Percentiles rank a stretch among this genome's conserved stretches.
These are phyloP conservation scores for Fraxinus quadrangulata DNA, from an alignment of 257 asterid genomes.

Conservation along the genomic window DNA sequence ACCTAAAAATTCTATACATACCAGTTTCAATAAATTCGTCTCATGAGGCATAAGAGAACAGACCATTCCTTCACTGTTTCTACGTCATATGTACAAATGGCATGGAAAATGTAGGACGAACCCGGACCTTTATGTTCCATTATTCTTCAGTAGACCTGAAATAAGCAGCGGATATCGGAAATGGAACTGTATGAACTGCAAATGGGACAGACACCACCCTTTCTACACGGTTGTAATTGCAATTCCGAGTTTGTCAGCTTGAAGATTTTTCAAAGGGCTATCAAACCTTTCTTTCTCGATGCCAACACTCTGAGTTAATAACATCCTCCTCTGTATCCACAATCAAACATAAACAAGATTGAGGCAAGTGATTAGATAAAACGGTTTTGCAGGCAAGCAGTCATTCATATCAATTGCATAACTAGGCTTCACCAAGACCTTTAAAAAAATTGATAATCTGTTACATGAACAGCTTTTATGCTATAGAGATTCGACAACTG, in stretches of 20 bases:
- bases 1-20: background rate
- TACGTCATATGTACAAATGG: background rate
- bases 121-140: background rate
- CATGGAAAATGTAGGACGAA: background rate
- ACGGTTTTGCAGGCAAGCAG: background rate
- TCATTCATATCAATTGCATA: background rate
- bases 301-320: slow-evolving; percentile 38
- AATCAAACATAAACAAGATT: slow-evolving; percentile 16
- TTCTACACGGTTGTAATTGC: slow-evolving; percentile 17
- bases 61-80: background rate
- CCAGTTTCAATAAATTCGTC: background rate
- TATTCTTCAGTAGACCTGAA: background rate
- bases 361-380: background rate
- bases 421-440: no score
- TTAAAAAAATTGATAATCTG: no score
- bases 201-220: background rate
- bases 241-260: slow-evolving; percentile 17
- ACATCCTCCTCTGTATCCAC: slow-evolving; percentile 59
- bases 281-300: slow-evolving; percentile 24
- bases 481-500: background rate
- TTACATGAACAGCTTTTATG: background rate
- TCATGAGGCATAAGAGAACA: background rate
- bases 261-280: background rate
- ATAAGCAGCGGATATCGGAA: background rate
- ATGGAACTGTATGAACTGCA: background rate